Base-by-base conservation (phyloP, 306 rosid genomes). In the Quercus glauca region DNA sequence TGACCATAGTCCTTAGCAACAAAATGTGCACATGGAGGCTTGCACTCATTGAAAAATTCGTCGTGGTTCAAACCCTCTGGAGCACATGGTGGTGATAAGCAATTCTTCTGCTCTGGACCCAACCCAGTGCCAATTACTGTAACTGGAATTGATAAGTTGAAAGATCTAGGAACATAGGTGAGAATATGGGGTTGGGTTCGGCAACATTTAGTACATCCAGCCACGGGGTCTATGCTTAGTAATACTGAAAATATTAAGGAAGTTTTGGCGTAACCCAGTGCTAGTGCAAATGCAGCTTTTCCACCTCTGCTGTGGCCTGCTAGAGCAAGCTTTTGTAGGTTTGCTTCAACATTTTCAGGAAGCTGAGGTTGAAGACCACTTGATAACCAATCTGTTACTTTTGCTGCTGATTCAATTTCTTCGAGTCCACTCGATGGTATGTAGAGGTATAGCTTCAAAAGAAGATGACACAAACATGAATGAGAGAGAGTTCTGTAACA, bases 261-360 rank as follows among this genome's bases (percentile, higher is more conserved):
- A 4, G 82, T 81, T 68, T 82, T 17, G 1, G 85, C 82, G 20
- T 37, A 1, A 9, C 91, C 91, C 0, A 90, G 84, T 52, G 91
- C 90, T 1, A 85, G 26, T 1, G 92, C 79, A 76, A 90, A 89
- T 6, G 89, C 90, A 18, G 85, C 71, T 75, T 90, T 88, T 1
- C 94, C 97, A 25, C 91, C 94, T 57, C 76, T 83, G 11, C 92
- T 90, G 60, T 87, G 92, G 7, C 91, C 93, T 28, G 82, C 72
- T 20, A 88, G 73, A 25, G 84, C 81, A 4, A 87, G 1, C 25
- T 61, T 69, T 1, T 69, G 73, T 26, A 89, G 35, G 65, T 86
- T 70, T 4, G 90, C 70, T 60, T 37, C 3, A n/a, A 87, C 89
- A 0, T 76, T 81, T 58, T 80, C 79, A 1, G 83, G 81, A 23